Conservation (phyloP, 2,329 filamentous ascomycete species). For the Pseudohalonectria lignicola region DNA sequence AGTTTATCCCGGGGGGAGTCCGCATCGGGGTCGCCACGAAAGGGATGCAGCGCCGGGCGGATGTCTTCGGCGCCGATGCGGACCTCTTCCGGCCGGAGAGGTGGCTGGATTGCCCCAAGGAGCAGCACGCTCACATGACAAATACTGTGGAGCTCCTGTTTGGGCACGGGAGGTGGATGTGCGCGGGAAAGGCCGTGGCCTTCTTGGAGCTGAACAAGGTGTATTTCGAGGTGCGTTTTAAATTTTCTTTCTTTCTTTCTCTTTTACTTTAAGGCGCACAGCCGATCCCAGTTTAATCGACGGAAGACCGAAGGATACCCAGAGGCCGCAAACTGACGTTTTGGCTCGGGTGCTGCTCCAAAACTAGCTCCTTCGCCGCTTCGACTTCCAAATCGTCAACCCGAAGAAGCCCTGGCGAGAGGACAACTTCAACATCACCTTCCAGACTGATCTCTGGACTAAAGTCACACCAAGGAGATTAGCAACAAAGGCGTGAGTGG, state of each 20-base stretch:
- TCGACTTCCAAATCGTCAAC: conserved; percentile 18
- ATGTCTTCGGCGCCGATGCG: conserved; percentile 5
- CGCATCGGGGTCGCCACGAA: conserved; percentile 9
- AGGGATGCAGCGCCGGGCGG: conserved; percentile 5
- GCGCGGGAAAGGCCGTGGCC: conserved; percentile 29
- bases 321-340: too few species aligned
- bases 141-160: conserved; percentile 21
- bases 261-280: too few species aligned
- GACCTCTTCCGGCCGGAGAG: conserved; percentile 5
- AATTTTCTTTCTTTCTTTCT: not conserved
- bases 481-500: too few species aligned
- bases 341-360: too few species aligned
- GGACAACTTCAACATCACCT: conserved; percentile 14
- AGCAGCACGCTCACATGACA: conserved; percentile 1
- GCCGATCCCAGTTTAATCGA: too few species aligned
- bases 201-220: conserved; percentile 30
- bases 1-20: conserved; percentile 17
- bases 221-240: conserved; percentile 24
- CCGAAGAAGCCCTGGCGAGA: conserved; percentile 11
- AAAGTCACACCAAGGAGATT: conserved; percentile 11
- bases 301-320: too few species aligned
- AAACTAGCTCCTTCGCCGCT: conserved; percentile 10
- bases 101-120: conserved; percentile 1
- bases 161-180: conserved; percentile 24
- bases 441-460: conserved; percentile 18